These are phyloP conservation scores for Podospora australis DNA, from an alignment of 495 filamentous ascomycete genomes.

Conservation along the genomic window DNA sequence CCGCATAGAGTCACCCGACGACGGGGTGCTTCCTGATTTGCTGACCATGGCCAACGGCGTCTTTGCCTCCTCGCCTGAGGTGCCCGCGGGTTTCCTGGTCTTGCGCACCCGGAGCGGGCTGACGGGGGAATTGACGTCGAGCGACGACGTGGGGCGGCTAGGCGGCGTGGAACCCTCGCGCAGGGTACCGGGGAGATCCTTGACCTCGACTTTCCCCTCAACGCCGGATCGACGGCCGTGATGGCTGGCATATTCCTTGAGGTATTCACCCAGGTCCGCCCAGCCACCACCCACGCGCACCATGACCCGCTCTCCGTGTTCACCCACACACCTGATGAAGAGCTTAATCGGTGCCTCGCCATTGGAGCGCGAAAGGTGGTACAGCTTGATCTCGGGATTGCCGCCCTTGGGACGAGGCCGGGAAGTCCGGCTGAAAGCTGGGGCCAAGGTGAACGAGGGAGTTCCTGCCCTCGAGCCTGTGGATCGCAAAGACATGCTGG, in stretches of 20 bases:
- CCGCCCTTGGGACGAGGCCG: constrained; percentile 38
- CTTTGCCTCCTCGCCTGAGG: constrained; percentile 24
- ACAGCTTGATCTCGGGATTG: constrained; percentile 73
- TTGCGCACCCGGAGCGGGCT: constrained; percentile 41
- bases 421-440: constrained; percentile 43
- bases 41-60: constrained; percentile 27
- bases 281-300: constrained; percentile 94
- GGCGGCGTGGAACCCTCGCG: constrained; percentile 36
- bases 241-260: constrained; percentile 87
- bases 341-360: constrained; percentile 85
- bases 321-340: constrained; percentile 85
- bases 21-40: constrained; percentile 25
- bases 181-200: constrained; percentile 38
- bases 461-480: constrained; percentile 50
- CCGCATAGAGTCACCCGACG: constrained; percentile 26
- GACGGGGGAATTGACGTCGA: constrained; percentile 27
- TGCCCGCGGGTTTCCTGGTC: constrained; percentile 12
- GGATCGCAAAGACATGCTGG: constrained; percentile 34
- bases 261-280: constrained; percentile 90
- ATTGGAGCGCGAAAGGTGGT: constrained; percentile 80
- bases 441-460: constrained; percentile 64
- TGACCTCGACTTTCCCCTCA: constrained; percentile 50
- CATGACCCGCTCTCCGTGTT: constrained; percentile 89
- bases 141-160: constrained; percentile 32
- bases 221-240: constrained; percentile 59